Evolutionary conservation across 257 asterid species (phyloP).

Genomic region (Nyctanthes arbortristis): DNA sequence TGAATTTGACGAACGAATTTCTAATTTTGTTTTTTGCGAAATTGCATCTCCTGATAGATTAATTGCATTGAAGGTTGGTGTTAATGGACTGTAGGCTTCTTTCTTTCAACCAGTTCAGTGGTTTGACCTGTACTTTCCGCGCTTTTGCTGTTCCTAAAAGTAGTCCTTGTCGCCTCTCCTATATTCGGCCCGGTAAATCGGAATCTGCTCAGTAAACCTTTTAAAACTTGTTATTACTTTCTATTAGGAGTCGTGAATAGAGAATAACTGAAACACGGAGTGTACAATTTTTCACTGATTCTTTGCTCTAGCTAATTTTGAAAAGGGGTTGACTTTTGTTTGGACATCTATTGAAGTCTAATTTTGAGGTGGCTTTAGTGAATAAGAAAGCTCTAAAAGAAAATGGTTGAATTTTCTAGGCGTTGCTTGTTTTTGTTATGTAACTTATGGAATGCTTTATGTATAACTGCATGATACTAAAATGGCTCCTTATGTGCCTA

Average conservation of each 20-base stretch:
- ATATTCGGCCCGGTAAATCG: constrained; percentile 42
- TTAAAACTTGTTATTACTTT: background rate
- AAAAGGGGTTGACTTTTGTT: constrained; percentile 7
- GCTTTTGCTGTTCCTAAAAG: constrained; percentile 27
- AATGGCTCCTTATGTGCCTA: too few relatives aligned
- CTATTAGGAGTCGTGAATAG: background rate
- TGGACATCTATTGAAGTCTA: background rate
- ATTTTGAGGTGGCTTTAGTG: background rate
- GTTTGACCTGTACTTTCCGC: constrained; percentile 32
- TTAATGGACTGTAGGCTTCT: constrained; percentile 74
- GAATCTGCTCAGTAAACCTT: background rate
- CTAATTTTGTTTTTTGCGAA: background rate
- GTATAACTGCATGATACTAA: background rate
- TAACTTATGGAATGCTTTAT: too few relatives aligned
- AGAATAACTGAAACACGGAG: background rate
- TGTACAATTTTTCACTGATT: background rate
- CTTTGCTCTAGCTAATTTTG: background rate
- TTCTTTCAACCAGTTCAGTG: constrained; percentile 47
- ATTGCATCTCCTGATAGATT: background rate
- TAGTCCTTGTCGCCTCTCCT: constrained; percentile 20
- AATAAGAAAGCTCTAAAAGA: background rate
- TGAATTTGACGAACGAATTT: background rate
- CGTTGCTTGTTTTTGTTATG: background rate
- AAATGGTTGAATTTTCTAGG: constrained; percentile 2
- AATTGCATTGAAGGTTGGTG: constrained; percentile 35